Evolutionary conservation across 2,329 filamentous ascomycete genomes (phyloP).

Genomic region (Zymoseptoria crescenta): DNA sequence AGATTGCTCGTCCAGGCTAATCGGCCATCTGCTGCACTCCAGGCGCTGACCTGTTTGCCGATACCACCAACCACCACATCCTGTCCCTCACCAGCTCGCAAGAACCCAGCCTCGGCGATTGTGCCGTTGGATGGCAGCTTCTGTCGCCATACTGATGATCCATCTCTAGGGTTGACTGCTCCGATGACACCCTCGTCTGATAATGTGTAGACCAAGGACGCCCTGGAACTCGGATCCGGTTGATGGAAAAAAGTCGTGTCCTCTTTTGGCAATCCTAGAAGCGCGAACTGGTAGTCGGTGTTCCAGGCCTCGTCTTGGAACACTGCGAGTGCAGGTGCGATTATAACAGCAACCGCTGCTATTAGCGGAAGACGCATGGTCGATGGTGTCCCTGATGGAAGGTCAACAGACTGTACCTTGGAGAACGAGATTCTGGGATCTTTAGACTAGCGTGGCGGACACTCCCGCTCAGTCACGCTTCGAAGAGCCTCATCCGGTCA

Average conservation of each 20-base stretch:
- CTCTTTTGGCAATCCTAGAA: constrained; percentile 73
- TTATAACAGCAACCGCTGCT: constrained; percentile 35
- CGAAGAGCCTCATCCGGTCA: no score
- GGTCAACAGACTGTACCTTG: background rate
- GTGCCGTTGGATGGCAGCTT: constrained; percentile 44
- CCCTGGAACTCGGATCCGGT: constrained; percentile 71
- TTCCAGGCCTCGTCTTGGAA: constrained; percentile 86
- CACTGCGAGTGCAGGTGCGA: constrained; percentile 55
- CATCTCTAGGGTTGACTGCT: constrained; percentile 81
- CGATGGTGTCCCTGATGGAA: background rate
- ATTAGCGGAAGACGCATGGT: constrained; percentile 20
- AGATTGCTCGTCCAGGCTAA: constrained; percentile 66
- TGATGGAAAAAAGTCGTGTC: constrained; percentile 92
- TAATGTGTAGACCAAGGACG: constrained; percentile 83
- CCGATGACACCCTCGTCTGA: constrained; percentile 78
- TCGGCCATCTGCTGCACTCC: constrained; percentile 76
- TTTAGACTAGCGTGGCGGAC: background rate
- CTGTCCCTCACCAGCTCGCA: constrained; percentile 71
- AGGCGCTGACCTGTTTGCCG: constrained; percentile 63
- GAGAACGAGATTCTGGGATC: background rate
- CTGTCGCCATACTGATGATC: constrained; percentile 80
- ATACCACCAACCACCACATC: constrained; percentile 68
- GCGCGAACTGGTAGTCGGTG: constrained; percentile 86
- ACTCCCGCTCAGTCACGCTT: background rate
- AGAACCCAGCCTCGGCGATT: constrained; percentile 33